A percentile compares a stretch with the other conserved stretches of the same genome.
Conservation (phyloP, 306 rosid species). For the Psophocarpus tetragonolobus region DNA sequence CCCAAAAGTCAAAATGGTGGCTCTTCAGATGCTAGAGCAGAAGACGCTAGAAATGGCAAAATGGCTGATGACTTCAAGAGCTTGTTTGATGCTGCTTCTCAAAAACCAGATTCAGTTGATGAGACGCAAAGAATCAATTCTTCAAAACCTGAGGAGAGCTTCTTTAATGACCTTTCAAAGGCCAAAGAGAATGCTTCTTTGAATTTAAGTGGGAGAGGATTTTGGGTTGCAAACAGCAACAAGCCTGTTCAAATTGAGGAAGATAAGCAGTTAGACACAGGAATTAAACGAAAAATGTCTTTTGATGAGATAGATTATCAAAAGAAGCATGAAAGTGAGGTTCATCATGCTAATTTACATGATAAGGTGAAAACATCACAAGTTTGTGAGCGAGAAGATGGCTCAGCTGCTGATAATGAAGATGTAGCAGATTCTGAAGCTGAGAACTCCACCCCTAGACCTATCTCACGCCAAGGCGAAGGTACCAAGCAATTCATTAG, state of each 20-base stretch:
- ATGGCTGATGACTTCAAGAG: constrained; percentile 63
- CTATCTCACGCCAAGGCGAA: not conserved
- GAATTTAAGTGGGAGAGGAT: not conserved
- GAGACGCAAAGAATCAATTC: not conserved
- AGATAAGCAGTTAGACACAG: not conserved
- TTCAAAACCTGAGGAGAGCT: not conserved
- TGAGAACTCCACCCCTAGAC: not conserved
- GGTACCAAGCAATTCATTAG: not conserved
- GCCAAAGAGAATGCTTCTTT: not conserved
- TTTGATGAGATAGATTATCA: not conserved
- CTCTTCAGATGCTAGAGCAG: constrained; percentile 50
- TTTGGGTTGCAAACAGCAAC: not conserved
- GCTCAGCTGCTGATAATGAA: not conserved
- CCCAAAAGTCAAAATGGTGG: constrained; percentile 62
- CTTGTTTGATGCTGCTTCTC: constrained; percentile 57
- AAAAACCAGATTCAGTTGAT: constrained; percentile 52
- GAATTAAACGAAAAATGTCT: not conserved
- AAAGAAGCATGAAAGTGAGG: not conserved
- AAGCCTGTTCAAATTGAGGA: not conserved
- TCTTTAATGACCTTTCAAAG: not conserved
- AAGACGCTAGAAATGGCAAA: constrained; percentile 65
- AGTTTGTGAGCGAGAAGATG: not conserved
- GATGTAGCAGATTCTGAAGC: not conserved
- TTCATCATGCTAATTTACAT: not conserved
- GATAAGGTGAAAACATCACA: not conserved